These are phyloP conservation scores for Vitis hybrid DNA, from an alignment of 177 flowering plant genomes.

Conservation along the genomic window DNA sequence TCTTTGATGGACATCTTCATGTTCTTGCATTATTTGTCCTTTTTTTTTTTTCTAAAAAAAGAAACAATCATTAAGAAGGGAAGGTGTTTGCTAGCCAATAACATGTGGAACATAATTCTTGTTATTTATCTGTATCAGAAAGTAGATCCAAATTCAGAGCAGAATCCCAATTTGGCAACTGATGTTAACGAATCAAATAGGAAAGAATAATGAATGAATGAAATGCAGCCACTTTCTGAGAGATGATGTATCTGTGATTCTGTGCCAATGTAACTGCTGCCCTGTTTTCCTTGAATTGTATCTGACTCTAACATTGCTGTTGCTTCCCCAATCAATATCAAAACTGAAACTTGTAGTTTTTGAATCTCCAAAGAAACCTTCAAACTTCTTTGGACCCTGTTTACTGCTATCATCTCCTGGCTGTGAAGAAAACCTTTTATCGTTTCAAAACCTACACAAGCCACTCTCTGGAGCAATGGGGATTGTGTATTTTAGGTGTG, in stretches of 20 bases:
- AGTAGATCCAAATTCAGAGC: slow-evolving; percentile 8
- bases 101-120: background rate
- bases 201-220: slow-evolving; percentile 17
- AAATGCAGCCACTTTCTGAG: background rate
- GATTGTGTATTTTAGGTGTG: background rate
- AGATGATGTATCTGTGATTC: background rate
- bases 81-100: too few relatives aligned
- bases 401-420: slow-evolving; percentile 6
- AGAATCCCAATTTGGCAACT: slow-evolving; percentile 5
- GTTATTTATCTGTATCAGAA: slow-evolving; percentile 1
- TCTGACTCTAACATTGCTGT: background rate
- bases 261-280: background rate
- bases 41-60: too few relatives aligned
- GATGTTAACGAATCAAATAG: background rate
- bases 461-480: slow-evolving; percentile 11
- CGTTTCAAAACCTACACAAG: slow-evolving; percentile 1
- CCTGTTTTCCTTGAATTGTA: slow-evolving; percentile 6
- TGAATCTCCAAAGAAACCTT: slow-evolving; percentile 1
- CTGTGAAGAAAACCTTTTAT: background rate
- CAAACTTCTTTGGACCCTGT: background rate
- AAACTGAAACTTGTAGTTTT: background rate
- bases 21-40: too few relatives aligned
- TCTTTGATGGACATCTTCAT: too few relatives aligned
- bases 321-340: background rate
- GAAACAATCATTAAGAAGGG: too few relatives aligned